Conservation (phyloP, 1,284 basidiomycete genomes). For the Leccinum subspadiceum region DNA sequence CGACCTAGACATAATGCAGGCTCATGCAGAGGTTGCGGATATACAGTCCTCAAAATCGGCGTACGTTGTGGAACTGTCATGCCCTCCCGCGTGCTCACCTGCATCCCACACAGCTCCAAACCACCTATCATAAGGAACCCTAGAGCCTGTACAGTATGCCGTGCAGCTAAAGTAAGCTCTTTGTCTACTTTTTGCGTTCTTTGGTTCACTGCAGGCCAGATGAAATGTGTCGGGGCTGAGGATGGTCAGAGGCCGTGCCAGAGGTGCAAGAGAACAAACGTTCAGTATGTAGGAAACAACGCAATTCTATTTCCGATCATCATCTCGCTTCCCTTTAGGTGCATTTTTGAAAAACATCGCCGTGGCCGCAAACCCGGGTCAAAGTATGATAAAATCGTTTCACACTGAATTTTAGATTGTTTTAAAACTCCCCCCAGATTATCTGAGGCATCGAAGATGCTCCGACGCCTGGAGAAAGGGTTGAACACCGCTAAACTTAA, state of each 20-base stretch:
- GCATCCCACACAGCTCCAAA: conserved; percentile 37
- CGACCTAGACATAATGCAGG: conserved; percentile 28
- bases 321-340: conserved; percentile 43
- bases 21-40: conserved; percentile 28
- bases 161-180: conserved; percentile 67
- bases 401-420: conserved; percentile 9
- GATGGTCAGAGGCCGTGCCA: conserved; percentile 74
- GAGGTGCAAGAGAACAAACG: conserved; percentile 73
- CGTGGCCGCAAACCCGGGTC: conserved; percentile 85
- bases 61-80: conserved; percentile 18
- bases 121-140: conserved; percentile 68
- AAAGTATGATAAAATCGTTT: conserved; percentile 50
- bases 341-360: conserved; percentile 81
- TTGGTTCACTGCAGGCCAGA: conserved; percentile 44
- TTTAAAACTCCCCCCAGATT: conserved; percentile 45
- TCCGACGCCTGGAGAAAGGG: conserved; percentile 78
- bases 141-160: conserved; percentile 78
- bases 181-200: conserved; percentile 16
- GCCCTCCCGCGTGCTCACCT: conserved; percentile 11
- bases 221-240: conserved; percentile 85
- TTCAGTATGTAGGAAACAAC: conserved; percentile 50
- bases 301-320: conserved; percentile 8
- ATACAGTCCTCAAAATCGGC: conserved; percentile 32
- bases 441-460: conserved; percentile 84
- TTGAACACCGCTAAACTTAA: conserved; percentile 74